A percentile compares a stretch with the other conserved stretches of the same genome.
These are phyloP conservation scores for Theobroma cacao DNA, from an alignment of 345 rosid species.

Conservation along the genomic window DNA sequence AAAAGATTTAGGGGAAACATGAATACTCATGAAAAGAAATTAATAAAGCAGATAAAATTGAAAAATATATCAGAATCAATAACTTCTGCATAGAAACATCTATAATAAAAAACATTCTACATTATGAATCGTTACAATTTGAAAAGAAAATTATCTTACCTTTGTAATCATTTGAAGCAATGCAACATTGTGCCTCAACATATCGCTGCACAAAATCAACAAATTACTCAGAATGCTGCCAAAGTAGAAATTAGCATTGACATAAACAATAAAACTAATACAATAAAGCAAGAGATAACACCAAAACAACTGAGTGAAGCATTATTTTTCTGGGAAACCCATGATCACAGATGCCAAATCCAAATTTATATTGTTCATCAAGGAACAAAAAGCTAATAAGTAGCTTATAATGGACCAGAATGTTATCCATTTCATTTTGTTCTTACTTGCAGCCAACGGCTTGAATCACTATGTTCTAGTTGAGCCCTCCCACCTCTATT, in stretches of 20 bases:
- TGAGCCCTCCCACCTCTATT: conserved; percentile 72
- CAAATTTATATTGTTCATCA: not conserved
- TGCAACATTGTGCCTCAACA: conserved; percentile 93
- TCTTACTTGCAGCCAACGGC: conserved; percentile 96
- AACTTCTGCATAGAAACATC: not conserved
- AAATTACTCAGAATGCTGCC: conserved; percentile 6
- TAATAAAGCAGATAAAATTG: not conserved
- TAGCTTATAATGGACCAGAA: conserved; percentile 9
- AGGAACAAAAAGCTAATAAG: conserved; percentile 2
- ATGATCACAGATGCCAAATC: not conserved
- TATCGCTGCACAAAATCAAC: conserved; percentile 66
- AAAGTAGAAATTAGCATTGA: conserved; percentile 3
- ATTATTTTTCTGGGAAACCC: not conserved
- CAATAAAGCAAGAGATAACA: not conserved
- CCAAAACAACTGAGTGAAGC: conserved; percentile 1
- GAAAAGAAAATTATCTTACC: conserved; percentile 43
- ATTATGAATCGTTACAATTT: conserved; percentile 1
- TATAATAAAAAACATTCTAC: not conserved
- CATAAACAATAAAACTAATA: conserved; percentile 6
- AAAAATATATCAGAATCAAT: not conserved
- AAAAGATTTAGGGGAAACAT: not conserved
- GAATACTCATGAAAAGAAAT: conserved; percentile 1
- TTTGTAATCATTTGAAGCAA: conserved; percentile 90
- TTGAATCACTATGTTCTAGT: conserved; percentile 76
- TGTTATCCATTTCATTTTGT: conserved; percentile 14